phyloP scores from a whole-genome alignment of 2,329 filamentous ascomycete genomes.

The Clonostachys sp. region DNA sequence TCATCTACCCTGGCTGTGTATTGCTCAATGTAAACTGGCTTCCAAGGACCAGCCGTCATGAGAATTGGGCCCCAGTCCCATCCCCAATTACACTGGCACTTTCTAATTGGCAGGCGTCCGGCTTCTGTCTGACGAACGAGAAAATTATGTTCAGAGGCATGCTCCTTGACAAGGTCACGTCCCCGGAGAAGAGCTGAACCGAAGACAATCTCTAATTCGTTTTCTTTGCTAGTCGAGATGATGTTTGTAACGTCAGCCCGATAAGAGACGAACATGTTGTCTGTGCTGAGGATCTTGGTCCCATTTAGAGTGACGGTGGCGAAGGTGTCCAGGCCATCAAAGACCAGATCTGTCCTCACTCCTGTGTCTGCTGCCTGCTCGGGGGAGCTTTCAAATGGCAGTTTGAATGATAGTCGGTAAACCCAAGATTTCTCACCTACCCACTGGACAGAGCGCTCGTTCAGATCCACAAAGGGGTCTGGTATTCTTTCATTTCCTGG shows the following conservation, averaged over 20 bases:
- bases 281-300: slow-evolving; percentile 43
- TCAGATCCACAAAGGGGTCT: slow-evolving; percentile 57
- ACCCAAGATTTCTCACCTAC: slow-evolving; percentile 58
- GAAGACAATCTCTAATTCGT: slow-evolving; percentile 52
- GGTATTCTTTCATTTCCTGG: slow-evolving; percentile 22
- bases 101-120: slow-evolving; percentile 41
- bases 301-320: slow-evolving; percentile 54
- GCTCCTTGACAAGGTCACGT: slow-evolving; percentile 43
- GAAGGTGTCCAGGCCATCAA: slow-evolving; percentile 62
- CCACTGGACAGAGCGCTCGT: slow-evolving; percentile 57
- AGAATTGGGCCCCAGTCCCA: slow-evolving; percentile 69
- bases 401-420: slow-evolving; percentile 38
- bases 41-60: slow-evolving; percentile 62
- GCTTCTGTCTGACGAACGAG: slow-evolving; percentile 10
- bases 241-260: slow-evolving; percentile 43
- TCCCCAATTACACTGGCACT: slow-evolving; percentile 67
- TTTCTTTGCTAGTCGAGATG: slow-evolving; percentile 24
- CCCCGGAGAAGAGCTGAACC: slow-evolving; percentile 48
- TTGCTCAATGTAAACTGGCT: slow-evolving; percentile 59
- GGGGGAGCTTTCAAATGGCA: slow-evolving; percentile 4
- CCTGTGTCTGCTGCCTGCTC: neutral
- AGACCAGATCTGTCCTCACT: slow-evolving; percentile 39
- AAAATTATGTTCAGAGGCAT: slow-evolving; percentile 41
- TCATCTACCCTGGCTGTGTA: slow-evolving; percentile 57
- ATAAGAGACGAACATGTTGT: slow-evolving; percentile 62